Base-by-base conservation (phyloP, 2,329 filamentous ascomycete genomes). In the Aureobasidium sp. region DNA sequence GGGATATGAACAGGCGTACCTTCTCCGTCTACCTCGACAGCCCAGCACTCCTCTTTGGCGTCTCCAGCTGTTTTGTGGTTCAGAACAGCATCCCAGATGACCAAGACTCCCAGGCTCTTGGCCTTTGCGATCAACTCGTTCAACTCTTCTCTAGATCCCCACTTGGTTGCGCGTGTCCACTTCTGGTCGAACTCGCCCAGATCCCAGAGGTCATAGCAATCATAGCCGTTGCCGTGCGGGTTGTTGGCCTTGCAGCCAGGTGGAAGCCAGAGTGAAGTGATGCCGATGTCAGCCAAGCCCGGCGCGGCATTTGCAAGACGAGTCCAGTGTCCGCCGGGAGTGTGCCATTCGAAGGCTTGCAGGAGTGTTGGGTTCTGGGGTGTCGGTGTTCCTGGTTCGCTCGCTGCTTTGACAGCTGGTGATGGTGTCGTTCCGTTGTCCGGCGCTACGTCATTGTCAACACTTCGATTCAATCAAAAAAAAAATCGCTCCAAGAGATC, bases 181-280 rank as follows among this genome's bases (percentile, higher is more conserved):
- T 90, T 90, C 68, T 89, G 86, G 45, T 89, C 82, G 66, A 90
- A 90, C 69, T 90, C 87, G 36, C 87, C 87, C 15, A 90, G 73
- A 69, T 90, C 87, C 68, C 89, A 90, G 42, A 78, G 72, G 61
- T 81, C 77, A 68, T 79, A 80, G 64, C 85, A 78, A 69, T 87
- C 85, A 66, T 88, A 87, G 5, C 87, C 87, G 67, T 88, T 89
- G 25, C 85, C 83, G 32, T 79, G 72, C 0, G 81, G 79, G 34
- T 79, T 79, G 63, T 83, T 82, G 0, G 82, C 86, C 74, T 90
- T 90, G 73, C 86, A 89, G 60, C 82, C 87, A 0, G 87, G 87
- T 0, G 87, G 87, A 6, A 90, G 80, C 86, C 87, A 89, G 30
- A 86, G 75, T 61, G 79, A 79, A 55, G 83, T 81, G 52, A 89